Evolutionary conservation across 2,329 filamentous ascomycete species (phyloP), one percentile per base, ranked within the genome.

Genomic region (Cryoendolithus antarcticus): DNA sequence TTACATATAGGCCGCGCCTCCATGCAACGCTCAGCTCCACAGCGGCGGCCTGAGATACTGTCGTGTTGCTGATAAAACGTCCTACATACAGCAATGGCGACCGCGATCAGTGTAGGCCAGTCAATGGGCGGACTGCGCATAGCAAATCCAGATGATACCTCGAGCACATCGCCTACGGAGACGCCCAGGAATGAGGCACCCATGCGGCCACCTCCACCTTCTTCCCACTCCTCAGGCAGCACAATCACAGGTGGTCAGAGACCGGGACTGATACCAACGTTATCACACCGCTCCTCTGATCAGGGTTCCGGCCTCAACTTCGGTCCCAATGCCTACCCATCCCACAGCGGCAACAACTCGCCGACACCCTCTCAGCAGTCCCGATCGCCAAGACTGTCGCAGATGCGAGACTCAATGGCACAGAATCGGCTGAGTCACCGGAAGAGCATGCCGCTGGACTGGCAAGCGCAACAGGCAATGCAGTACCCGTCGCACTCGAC

Each of bases 51-150:
- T 21, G 6, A 21, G 19, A 21, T 21, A 21, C 19, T 6, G 19
- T 21, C 19, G 19, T 21, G 3, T 21, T 21, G 19, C 19, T 3
- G 6, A 6, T 21, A 21, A 21, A 21, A 21, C 19, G 19, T 21
- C 19, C 19, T 3, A 21, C 19, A 21, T 21, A 21, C 19, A 21
- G 6, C 19, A 21, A 21, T 21, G 19, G 19, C 19, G 19, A 21
- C 19, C 6, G 19, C 19, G 19, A 21, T 21, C 19, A 93, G 84
- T 64, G 77, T 96, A 50, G 91, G 86, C 58, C 83, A 88, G 67
- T 85, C 86, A 57, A 74, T 96, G 56, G 91, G 91, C 57, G 89
- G 89, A 56, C 71, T 98, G 63, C 85, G 89, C 61, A 96, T 98
- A 62, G 89, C 91, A 54, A 98, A 96, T 62, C 89, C 89, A 40